Percentiles rank a stretch among this genome's conserved stretches.
phyloP scores from a whole-genome alignment of 1,284 basidiomycete genomes.

The Cryptococcus jaspeensis region DNA sequence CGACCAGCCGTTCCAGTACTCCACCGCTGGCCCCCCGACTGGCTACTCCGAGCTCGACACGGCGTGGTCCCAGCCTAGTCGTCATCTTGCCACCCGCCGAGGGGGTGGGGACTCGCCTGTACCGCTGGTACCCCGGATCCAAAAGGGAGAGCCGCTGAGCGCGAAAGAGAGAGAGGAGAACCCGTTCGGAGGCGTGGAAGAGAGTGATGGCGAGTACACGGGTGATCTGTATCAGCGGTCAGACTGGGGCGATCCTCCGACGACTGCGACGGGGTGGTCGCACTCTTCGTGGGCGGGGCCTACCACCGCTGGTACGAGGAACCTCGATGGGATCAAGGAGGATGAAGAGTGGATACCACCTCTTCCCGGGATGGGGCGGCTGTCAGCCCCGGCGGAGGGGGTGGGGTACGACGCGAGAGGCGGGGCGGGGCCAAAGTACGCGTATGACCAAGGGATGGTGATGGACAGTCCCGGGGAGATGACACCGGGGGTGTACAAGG shows the following conservation, averaged over 20 bases:
- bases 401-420: not conserved
- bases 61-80: conserved; percentile 7
- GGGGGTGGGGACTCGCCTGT: not conserved
- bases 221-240: conserved; percentile 27
- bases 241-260: conserved; percentile 19
- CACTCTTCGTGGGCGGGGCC: conserved; percentile 16
- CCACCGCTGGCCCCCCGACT: conserved; percentile 29
- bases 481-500: conserved; percentile 4
- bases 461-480: conserved; percentile 13
- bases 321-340: conserved; percentile 7
- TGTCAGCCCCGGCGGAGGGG: not conserved
- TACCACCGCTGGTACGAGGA: not conserved
- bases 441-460: conserved; percentile 4
- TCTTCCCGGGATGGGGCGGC: not conserved
- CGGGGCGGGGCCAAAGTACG: conserved; percentile 1
- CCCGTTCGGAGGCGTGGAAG: not conserved
- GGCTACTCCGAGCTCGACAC: conserved; percentile 17
- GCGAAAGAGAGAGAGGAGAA: not conserved
- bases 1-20: conserved; percentile 26
- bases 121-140: not conserved
- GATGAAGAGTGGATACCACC: conserved; percentile 6
- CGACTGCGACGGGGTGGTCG: conserved; percentile 15
- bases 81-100: not conserved
- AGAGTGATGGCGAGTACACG: conserved; percentile 3
- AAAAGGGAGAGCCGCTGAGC: not conserved